Percentiles rank a stretch among this genome's conserved stretches.
These are phyloP conservation scores for Acacia confusa DNA, from an alignment of 306 rosid species.

Conservation along the genomic window DNA sequence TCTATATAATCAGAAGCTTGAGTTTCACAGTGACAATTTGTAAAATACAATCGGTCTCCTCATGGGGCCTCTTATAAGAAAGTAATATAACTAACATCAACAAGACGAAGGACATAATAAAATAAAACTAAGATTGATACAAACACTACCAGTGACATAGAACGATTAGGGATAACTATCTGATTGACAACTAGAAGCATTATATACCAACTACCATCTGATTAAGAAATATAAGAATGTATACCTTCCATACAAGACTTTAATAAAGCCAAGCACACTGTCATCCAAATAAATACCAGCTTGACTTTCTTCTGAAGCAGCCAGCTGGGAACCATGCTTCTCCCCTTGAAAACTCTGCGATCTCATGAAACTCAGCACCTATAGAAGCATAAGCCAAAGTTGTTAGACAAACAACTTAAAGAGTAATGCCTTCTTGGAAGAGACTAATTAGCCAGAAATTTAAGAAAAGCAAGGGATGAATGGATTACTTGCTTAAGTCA, in stretches of 20 bases:
- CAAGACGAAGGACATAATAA: constrained; percentile 9
- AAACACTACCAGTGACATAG: not conserved
- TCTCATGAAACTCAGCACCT: constrained; percentile 70
- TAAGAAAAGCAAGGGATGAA: not conserved
- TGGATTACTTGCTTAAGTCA: constrained; percentile 1
- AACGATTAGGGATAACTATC: not conserved
- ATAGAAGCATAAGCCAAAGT: constrained; percentile 35
- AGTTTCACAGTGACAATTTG: not conserved
- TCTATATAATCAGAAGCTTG: not conserved
- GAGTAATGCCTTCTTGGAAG: not conserved
- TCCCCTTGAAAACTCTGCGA: constrained; percentile 45
- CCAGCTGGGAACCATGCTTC: constrained; percentile 29
- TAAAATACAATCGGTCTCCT: constrained; percentile 10
- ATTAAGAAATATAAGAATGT: constrained; percentile 30
- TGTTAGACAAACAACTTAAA: constrained; percentile 15
- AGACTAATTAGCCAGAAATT: not conserved
- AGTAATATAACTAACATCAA: not conserved
- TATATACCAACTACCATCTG: constrained; percentile 14
- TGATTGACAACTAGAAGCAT: constrained; percentile 10
- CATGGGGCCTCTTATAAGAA: constrained; percentile 5
- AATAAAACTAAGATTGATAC: constrained; percentile 19
- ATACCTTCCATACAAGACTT: constrained; percentile 84
- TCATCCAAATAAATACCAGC: constrained; percentile 50
- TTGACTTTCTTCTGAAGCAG: constrained; percentile 53
- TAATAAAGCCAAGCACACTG: constrained; percentile 64